Evolutionary conservation across 768 basidiomycete species (phyloP).

Genomic region (Mrakia frigida): DNA sequence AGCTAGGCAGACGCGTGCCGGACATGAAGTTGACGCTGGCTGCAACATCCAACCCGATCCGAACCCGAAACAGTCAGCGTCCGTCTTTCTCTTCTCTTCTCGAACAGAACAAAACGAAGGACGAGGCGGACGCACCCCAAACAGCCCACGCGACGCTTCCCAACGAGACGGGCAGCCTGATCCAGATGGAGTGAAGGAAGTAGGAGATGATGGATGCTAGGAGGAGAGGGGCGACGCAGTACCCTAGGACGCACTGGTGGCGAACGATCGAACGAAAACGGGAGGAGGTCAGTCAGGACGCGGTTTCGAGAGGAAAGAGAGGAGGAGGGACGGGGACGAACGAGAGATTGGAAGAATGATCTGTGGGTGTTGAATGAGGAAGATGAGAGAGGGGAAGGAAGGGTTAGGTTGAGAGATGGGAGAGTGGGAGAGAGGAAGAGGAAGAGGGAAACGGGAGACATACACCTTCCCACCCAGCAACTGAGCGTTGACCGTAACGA

Average conservation of each 20-base stretch:
- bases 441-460: neutral
- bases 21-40: conserved; percentile 29
- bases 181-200: conserved; percentile 30
- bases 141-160: conserved; percentile 25
- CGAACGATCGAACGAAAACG: neutral
- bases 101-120: too few species aligned
- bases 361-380: conserved; percentile 8
- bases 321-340: neutral
- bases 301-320: too few species aligned
- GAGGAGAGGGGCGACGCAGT: conserved; percentile 31
- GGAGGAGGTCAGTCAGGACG: neutral
- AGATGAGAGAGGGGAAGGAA: neutral
- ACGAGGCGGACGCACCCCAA: too few species aligned
- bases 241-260: conserved; percentile 31
- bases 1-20: conserved; percentile 22
- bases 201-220: conserved; percentile 32
- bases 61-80: too few species aligned
- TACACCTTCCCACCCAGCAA: conserved; percentile 33
- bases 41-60: too few species aligned
- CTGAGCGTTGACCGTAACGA: conserved; percentile 32
- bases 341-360: conserved; percentile 31
- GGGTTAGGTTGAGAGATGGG: conserved; percentile 2
- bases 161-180: conserved; percentile 29
- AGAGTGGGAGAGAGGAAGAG: neutral
- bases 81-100: too few species aligned